A percentile compares a stretch with the other conserved stretches of the same genome.
These are phyloP conservation scores for Termitomyces sp. DNA, from an alignment of 768 basidiomycete species.

Conservation along the genomic window DNA sequence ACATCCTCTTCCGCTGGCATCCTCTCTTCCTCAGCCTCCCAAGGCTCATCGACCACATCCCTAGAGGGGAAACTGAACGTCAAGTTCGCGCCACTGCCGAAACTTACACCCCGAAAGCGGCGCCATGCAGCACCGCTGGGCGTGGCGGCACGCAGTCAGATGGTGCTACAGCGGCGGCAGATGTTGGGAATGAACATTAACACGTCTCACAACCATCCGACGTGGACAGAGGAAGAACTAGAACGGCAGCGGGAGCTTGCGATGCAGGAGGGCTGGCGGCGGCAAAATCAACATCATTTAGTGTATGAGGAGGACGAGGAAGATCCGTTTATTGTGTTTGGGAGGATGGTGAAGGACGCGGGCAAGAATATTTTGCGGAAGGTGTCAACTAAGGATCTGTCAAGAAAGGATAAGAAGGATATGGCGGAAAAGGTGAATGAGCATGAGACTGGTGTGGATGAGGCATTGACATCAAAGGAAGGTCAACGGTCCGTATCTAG, in stretches of 20 bases:
- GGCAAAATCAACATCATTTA: conserved; percentile 11
- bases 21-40: conserved; percentile 46
- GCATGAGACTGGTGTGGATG: background rate
- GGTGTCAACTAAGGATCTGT: conserved; percentile 33
- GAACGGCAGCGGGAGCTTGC: conserved; percentile 24
- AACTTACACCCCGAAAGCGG: conserved; percentile 42
- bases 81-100: conserved; percentile 56
- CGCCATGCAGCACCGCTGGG: conserved; percentile 47
- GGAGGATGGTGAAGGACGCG: conserved; percentile 45
- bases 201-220: conserved; percentile 13
- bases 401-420: conserved; percentile 10
- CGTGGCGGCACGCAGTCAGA: conserved; percentile 41
- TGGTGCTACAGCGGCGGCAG: conserved; percentile 28
- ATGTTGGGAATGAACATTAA: conserved; percentile 4
- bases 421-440: conserved; percentile 3
- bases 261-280: conserved; percentile 13
- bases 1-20: conserved; percentile 18
- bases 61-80: conserved; percentile 28
- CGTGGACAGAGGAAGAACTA: conserved; percentile 35
- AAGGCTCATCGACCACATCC: conserved; percentile 28
- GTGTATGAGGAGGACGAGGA: conserved; percentile 24
- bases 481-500: background rate
- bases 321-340: conserved; percentile 43
- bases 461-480: background rate
- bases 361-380: conserved; percentile 47